These are phyloP conservation scores for Pulveroboletus ravenelii DNA, from an alignment of 768 basidiomycete species.

Conservation along the genomic window DNA sequence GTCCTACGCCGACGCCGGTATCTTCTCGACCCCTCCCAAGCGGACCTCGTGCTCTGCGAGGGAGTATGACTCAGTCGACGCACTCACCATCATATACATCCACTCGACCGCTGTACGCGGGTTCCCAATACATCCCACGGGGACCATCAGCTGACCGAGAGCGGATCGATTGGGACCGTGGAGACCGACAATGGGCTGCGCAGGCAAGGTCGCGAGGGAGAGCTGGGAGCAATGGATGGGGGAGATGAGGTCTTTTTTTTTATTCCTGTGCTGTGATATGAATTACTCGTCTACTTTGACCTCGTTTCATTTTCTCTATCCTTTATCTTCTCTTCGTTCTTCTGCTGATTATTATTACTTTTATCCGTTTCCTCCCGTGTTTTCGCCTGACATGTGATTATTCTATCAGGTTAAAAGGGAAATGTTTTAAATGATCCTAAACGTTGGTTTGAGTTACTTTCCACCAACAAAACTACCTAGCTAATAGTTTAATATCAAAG, in stretches of 20 bases:
- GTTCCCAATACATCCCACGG: constrained; percentile 40
- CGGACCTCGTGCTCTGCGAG: constrained; percentile 38
- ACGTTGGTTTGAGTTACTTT: not conserved
- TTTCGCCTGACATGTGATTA: constrained; percentile 7
- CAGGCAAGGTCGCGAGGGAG: constrained; percentile 29
- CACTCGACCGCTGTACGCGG: constrained; percentile 18
- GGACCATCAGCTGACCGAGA: constrained; percentile 53
- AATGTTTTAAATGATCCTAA: constrained; percentile 3
- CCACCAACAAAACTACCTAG: not conserved
- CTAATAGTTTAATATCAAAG: too few relatives aligned
- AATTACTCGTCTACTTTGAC: constrained; percentile 1
- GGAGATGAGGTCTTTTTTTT: constrained; percentile 19
- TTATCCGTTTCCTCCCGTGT: constrained; percentile 11
- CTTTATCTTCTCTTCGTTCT: not conserved
- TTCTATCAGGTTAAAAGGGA: constrained; percentile 4
- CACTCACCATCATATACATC: constrained; percentile 17
- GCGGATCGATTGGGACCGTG: constrained; percentile 41
- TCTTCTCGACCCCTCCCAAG: constrained; percentile 35
- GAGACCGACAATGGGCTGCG: constrained; percentile 33
- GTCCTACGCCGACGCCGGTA: constrained; percentile 18
- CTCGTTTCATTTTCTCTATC: not conserved
- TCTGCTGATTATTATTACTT: constrained; percentile 33
- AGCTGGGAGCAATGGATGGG: constrained; percentile 35
- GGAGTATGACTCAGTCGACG: constrained; percentile 20
- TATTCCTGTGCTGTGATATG: constrained; percentile 12